These are phyloP conservation scores for Lasiodiplodia citricola DNA, from an alignment of 2,329 filamentous ascomycete genomes.

Conservation along the genomic window DNA sequence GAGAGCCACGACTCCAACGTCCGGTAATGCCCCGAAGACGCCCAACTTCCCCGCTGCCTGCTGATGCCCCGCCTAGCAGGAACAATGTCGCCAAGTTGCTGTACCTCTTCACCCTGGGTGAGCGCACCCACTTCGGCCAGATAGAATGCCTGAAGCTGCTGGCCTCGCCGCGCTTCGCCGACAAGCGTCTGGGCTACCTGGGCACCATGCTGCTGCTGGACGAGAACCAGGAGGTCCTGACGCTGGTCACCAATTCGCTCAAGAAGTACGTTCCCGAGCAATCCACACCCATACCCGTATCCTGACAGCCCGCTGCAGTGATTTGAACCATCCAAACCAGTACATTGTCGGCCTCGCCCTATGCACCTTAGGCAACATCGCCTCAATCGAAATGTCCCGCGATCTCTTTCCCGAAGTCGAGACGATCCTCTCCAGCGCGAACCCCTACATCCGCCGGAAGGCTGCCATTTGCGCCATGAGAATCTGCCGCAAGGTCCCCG, in stretches of 20 bases:
- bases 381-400: conserved; percentile 96
- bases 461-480: conserved; percentile 98
- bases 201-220: conserved; percentile 95
- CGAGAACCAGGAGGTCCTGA: conserved; percentile 98
- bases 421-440: conserved; percentile 85
- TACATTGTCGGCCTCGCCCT: conserved; percentile 97
- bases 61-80: conserved; percentile 62
- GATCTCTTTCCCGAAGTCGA: conserved; percentile 97
- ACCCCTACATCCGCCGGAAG: conserved; percentile 98
- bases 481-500: conserved; percentile 97
- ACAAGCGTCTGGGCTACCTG: conserved; percentile 94
- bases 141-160: conserved; percentile 98
- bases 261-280: conserved; percentile 75
- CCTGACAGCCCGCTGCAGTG: conserved; percentile 61
- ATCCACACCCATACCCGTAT: neutral
- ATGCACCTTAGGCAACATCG: conserved; percentile 96
- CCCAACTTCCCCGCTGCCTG: conserved; percentile 28
- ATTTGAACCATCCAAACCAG: conserved; percentile 95
- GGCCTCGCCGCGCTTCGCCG: conserved; percentile 94
- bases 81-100: conserved; percentile 99
- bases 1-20: conserved; percentile 92
- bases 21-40: conserved; percentile 63
- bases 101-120: conserved; percentile 96
- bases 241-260: conserved; percentile 94
- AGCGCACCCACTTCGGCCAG: conserved; percentile 97